These are phyloP conservation scores for Colletotrichum tropicicola DNA, from an alignment of 2,329 filamentous ascomycete genomes.

Conservation along the genomic window DNA sequence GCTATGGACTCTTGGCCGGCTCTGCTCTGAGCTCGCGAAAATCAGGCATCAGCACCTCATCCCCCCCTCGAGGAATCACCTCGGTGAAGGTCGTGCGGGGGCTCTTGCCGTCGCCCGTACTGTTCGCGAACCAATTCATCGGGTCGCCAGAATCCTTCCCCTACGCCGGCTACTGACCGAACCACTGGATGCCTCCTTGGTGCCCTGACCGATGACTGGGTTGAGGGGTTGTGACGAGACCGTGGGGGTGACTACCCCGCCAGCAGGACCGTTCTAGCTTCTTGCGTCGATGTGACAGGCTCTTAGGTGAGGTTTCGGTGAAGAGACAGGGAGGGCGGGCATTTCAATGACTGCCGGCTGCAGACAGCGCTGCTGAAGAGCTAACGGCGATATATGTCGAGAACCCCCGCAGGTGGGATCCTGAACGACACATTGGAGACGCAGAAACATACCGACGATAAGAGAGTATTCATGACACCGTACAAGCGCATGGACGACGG, in stretches of 20 bases:
- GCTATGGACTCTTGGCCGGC: not conserved
- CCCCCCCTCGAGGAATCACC: not conserved
- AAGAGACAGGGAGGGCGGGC: no score
- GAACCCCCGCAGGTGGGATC: no score
- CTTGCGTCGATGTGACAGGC: not conserved
- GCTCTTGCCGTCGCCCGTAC: not conserved
- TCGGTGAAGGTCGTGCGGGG: not conserved
- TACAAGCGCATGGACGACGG: no score
- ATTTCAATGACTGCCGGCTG: no score
- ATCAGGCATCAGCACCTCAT: not conserved
- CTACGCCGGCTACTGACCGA: not conserved
- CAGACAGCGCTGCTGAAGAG: no score
- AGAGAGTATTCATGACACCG: no score
- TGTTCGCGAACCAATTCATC: conserved; percentile 2
- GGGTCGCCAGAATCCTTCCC: not conserved
- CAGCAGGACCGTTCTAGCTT: not conserved
- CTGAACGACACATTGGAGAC: no score
- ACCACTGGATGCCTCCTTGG: not conserved
- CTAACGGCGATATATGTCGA: no score
- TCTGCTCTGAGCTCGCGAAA: not conserved
- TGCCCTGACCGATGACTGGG: conserved; percentile 13
- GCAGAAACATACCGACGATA: no score
- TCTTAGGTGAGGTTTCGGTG: not conserved
- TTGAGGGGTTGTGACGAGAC: not conserved
- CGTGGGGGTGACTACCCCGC: conserved; percentile 9